Evolutionary conservation across 78 protist species (phyloP).

Genomic region (Emiliania huxleyi): DNA sequence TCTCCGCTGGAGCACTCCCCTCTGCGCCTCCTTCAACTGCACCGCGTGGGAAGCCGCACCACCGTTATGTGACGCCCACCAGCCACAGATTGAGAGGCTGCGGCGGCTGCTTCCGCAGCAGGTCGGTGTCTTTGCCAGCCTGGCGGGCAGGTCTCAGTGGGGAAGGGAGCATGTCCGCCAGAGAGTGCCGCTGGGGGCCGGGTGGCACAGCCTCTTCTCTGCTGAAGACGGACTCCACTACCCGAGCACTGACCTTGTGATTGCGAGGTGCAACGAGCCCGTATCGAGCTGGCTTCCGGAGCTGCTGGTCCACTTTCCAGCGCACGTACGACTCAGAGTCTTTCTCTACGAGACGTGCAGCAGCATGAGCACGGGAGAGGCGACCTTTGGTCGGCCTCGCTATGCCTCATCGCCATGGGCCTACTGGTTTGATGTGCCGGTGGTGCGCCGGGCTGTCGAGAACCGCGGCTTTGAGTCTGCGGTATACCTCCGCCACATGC

Average conservation of each 20-base stretch:
- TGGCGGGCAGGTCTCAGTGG: not conserved
- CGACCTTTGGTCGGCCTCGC: no score
- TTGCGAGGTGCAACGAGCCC: not conserved
- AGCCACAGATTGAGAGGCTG: no score
- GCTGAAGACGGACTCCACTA: not conserved
- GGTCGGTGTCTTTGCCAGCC: no score
- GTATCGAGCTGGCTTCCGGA: not conserved
- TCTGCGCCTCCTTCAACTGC: no score
- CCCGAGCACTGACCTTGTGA: not conserved
- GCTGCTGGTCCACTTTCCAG: not conserved
- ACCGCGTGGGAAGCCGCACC: no score
- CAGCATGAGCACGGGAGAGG: no score
- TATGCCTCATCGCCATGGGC: slow-evolving; percentile 11
- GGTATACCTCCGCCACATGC: not conserved
- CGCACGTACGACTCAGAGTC: not conserved
- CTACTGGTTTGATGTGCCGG: not conserved
- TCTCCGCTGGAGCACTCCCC: no score
- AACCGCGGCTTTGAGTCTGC: not conserved
- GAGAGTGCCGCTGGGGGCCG: not conserved
- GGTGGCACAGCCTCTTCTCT: not conserved
- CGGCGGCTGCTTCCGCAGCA: no score
- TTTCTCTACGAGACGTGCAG: not conserved
- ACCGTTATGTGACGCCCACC: no score
- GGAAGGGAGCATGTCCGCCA: not conserved
- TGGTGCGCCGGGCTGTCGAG: not conserved